Percentiles rank a stretch among this genome's conserved stretches.
Evolutionary conservation across 345 rosid species (phyloP).

Genomic region (Syzygium aromaticum): DNA sequence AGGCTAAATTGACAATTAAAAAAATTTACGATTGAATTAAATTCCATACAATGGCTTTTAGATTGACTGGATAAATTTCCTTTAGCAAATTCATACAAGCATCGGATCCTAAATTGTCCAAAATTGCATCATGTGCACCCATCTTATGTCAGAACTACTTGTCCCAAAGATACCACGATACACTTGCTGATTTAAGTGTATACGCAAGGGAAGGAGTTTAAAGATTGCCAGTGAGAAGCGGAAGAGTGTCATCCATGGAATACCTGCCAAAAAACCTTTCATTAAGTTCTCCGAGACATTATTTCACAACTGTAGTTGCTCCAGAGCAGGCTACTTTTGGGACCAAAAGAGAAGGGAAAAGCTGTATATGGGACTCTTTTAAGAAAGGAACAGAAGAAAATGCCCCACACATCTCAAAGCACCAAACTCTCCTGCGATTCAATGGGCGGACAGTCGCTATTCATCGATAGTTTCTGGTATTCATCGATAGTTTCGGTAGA

Average conservation of each 20-base stretch:
- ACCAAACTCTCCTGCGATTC: background rate
- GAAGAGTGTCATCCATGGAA: background rate
- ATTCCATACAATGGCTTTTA: rapidly evolving
- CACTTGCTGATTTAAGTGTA: background rate
- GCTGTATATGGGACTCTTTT: background rate
- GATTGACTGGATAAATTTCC: background rate
- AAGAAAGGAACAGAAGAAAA: background rate
- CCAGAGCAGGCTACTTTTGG: background rate
- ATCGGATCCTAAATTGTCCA: background rate
- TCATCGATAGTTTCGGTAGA: conserved; percentile 27
- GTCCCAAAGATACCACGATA: conserved; percentile 50
- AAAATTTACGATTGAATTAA: rapidly evolving
- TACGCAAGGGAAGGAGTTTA: background rate
- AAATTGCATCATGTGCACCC: conserved; percentile 11
- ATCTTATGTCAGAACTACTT: conserved; percentile 47
- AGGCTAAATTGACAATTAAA: no score
- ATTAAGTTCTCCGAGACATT: background rate
- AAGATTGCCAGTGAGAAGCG: background rate
- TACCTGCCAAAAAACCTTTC: background rate
- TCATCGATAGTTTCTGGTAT: conserved; percentile 18
- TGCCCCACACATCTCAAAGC: background rate
- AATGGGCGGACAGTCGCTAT: background rate
- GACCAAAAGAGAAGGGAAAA: no score
- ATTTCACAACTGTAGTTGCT: background rate
- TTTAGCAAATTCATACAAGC: background rate